phyloP scores from a whole-genome alignment of 768 basidiomycete species.

The Kwoniella shandongensis region DNA sequence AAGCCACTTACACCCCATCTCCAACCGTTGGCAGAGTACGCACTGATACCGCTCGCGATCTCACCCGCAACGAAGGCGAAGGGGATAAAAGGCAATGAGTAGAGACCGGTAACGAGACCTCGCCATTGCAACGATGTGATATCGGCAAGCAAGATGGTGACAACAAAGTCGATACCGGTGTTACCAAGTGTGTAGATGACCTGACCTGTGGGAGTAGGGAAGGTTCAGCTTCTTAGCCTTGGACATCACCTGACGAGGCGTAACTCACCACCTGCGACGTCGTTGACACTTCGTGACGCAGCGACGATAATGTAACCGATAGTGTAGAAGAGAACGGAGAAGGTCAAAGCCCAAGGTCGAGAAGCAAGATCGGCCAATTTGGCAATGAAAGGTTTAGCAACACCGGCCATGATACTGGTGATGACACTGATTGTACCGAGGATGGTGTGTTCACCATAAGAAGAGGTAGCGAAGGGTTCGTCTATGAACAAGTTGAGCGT shows the following conservation, averaged over 20 bases:
- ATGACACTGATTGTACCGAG: slow-evolving; percentile 43
- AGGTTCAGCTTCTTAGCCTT: slow-evolving; percentile 1
- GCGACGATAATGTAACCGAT: slow-evolving; percentile 49
- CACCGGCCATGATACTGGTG: slow-evolving; percentile 40
- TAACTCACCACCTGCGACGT: slow-evolving; percentile 32
- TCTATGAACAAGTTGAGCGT: slow-evolving; percentile 1
- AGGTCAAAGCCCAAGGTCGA: slow-evolving; percentile 37
- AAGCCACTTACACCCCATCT: slow-evolving; percentile 52
- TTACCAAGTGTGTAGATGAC: slow-evolving; percentile 46
- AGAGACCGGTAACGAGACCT: slow-evolving; percentile 42
- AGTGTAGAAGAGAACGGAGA: slow-evolving; percentile 39
- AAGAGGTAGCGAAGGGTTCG: slow-evolving; percentile 41
- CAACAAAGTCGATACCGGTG: slow-evolving; percentile 47
- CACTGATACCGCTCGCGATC: slow-evolving; percentile 39
- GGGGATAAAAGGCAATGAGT: slow-evolving; percentile 45
- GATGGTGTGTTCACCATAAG: slow-evolving; percentile 42
- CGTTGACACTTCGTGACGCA: slow-evolving; percentile 31
- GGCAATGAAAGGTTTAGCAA: slow-evolving; percentile 46
- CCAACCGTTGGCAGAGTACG: slow-evolving; percentile 43
- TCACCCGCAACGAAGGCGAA: slow-evolving; percentile 46
- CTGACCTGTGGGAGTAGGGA: slow-evolving; percentile 28
- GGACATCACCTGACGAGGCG: background rate
- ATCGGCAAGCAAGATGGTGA: slow-evolving; percentile 47
- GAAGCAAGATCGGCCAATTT: slow-evolving; percentile 47
- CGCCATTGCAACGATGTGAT: slow-evolving; percentile 52